Conservation (phyloP, 2,329 filamentous ascomycete genomes). For the Neofusicoccum umdonicola region DNA sequence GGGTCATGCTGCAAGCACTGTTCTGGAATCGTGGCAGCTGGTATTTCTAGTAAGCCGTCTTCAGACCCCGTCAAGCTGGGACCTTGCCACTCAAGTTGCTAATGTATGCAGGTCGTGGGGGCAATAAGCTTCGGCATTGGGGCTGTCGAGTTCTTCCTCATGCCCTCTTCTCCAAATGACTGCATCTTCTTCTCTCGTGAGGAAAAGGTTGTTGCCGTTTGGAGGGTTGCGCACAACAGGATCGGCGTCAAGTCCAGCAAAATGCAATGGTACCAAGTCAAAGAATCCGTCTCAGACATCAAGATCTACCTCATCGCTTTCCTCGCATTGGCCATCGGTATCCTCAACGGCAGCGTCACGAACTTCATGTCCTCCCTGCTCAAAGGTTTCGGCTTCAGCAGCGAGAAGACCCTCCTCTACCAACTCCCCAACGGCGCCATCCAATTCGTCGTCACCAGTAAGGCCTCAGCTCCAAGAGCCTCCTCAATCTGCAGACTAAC, state of each 20-base stretch:
- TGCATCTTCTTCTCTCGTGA: slow-evolving; percentile 38
- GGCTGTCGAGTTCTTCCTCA: slow-evolving; percentile 25
- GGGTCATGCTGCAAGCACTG: slow-evolving; percentile 26
- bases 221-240: slow-evolving; percentile 39
- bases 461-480: no score
- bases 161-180: slow-evolving; percentile 36
- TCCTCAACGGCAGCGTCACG: slow-evolving; percentile 50
- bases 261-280: slow-evolving; percentile 35
- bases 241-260: slow-evolving; percentile 41
- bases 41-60: slow-evolving; percentile 31
- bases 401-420: background rate
- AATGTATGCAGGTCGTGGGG: background rate
- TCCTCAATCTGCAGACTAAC: no score
- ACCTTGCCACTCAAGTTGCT: background rate
- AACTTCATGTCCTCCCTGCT: slow-evolving; percentile 50
- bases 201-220: slow-evolving; percentile 38
- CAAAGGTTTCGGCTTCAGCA: slow-evolving; percentile 41
- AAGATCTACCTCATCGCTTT: slow-evolving; percentile 40
- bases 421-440: background rate
- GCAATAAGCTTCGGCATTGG: background rate
- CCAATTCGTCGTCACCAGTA: no score
- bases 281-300: slow-evolving; percentile 42
- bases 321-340: slow-evolving; percentile 44
- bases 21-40: slow-evolving; percentile 33
- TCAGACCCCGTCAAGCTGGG: background rate